phyloP scores from a whole-genome alignment of 225 moss, liverwort and hornwort species.

The Physcomitrium patens region DNA sequence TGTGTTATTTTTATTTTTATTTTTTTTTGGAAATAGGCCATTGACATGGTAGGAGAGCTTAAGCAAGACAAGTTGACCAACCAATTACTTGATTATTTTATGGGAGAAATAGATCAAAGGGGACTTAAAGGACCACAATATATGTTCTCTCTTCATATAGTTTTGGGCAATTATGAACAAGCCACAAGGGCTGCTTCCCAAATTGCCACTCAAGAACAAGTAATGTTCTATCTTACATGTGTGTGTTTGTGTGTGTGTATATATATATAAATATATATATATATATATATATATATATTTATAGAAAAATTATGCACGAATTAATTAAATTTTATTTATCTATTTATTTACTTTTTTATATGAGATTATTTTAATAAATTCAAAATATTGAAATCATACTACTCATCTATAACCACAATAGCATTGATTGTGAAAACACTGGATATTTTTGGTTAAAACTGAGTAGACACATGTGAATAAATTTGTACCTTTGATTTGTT shows the following conservation, averaged over 20 bases:
- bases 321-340: too few species aligned
- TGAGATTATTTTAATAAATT: too few species aligned
- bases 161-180: slow-evolving; percentile 66
- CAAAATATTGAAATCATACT: too few species aligned
- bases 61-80: slow-evolving; percentile 59
- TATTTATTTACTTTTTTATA: too few species aligned
- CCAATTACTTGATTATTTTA: slow-evolving; percentile 73
- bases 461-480: too few species aligned
- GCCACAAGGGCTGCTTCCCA: slow-evolving; percentile 61
- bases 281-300: too few species aligned
- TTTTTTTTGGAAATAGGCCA: slow-evolving; percentile 44
- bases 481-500: too few species aligned
- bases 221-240: background rate
- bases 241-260: background rate
- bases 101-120: slow-evolving; percentile 57
- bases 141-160: slow-evolving; percentile 61
- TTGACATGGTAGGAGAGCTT: slow-evolving; percentile 64
- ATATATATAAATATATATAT: too few species aligned
- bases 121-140: slow-evolving; percentile 52
- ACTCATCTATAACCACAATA: too few species aligned
- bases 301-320: too few species aligned
- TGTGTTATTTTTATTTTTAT: background rate
- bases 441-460: too few species aligned
- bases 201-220: slow-evolving; percentile 80
- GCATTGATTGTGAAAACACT: too few species aligned